Base-by-base conservation (phyloP, 2,329 filamentous ascomycete genomes). In the Xylariaceae sp. region DNA sequence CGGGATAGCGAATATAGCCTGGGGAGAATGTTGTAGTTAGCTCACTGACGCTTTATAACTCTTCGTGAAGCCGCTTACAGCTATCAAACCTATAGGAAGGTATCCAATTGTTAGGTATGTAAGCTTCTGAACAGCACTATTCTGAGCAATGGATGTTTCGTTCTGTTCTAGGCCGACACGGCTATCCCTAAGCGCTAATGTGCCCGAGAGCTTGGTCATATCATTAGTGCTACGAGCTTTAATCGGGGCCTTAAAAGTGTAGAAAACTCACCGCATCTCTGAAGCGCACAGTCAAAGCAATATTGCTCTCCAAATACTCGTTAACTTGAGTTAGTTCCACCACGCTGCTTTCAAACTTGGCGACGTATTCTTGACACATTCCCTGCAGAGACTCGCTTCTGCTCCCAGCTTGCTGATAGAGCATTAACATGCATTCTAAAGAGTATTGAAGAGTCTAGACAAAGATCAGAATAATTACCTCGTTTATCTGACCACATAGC, bases 1-100 rank as follows among this genome's bases (percentile, higher is more conserved):
- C 9, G 55, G 55, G 29, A 58, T 52, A 10, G 55, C 50, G 10
- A 58, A 58, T 15, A 58, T 51, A 13, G 42, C 55, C 55, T 58
- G 32, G 44, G 8, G 15, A 37, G 36, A 23, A 33, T 20, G 6
- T 5, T 9, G n/a, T n/a, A n/a, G n/a, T 39, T 4, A 37, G 23
- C 33, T 33, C 13, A 6, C n/a, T 35, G 10, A 32, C 15, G 20
- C 24, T 13, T 11, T 29, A 15, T 40, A 20, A 44, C 16, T 23
- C 10, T 24, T 4, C 5, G 16, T n/a, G 32, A 32, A 9, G n/a
- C 16, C 3, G 20, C 23, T 42, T 36, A 58, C 55, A 4, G 51
- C 27, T 27, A 45, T 41, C 3, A 58, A 33, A 11, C 47, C 51
- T 4, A 55, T 8, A 8, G 55, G 55, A 3, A 58, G 36, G 18